Base-by-base conservation (phyloP, 108 stramenopile species). In the Aureococcus anophagefferens region DNA sequence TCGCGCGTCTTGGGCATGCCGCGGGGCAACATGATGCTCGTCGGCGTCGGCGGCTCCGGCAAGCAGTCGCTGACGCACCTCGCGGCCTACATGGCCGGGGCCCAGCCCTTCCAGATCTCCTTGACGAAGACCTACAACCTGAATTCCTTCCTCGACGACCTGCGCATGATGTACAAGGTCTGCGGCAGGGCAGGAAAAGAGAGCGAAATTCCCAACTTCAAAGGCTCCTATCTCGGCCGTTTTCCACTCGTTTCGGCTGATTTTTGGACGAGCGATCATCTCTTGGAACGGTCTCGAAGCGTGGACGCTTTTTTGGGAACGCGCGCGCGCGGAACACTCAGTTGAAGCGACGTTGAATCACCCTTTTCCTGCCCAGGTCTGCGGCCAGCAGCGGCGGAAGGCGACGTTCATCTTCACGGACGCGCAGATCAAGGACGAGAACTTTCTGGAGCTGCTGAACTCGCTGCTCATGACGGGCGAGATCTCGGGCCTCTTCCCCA, bases 21-120 rank as follows among this genome's bases (percentile, higher is more conserved):
- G 7, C 67, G 79, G n/a, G 80, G 80, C 0, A 77, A 77, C 59
- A 35, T 78, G 33, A 67, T 84, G 40, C 70, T 84, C 59, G 80
- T 84, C 1, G 83, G 83, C 25, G 80, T 84, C 59, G 83, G 83
- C 18, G 83, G 83, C 25, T 69, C 67, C 33, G 83, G 83, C 46
- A 84, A 84, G 68, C 83, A 81, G 64, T 63, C 35, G 62, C 30
- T 84, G 16, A 77, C 77, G 0, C 51, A 62, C 33, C 64, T 84
- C 33, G 83, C 83, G 1, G 51, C 80, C 35, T 84, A 74, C 71
- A 80, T 80, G 35, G 77, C 74, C 33, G 36, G 75, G 46, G 51
- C 51, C 66, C 32, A 35, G 59, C 66, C 74, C 46, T 84, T 84
- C 59, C 83, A 81, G 66, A 78, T 84, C 35, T 65, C 63, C 21